phyloP scores from a whole-genome alignment of 2,329 filamentous ascomycete species.

The Aureobasidium sp. region DNA sequence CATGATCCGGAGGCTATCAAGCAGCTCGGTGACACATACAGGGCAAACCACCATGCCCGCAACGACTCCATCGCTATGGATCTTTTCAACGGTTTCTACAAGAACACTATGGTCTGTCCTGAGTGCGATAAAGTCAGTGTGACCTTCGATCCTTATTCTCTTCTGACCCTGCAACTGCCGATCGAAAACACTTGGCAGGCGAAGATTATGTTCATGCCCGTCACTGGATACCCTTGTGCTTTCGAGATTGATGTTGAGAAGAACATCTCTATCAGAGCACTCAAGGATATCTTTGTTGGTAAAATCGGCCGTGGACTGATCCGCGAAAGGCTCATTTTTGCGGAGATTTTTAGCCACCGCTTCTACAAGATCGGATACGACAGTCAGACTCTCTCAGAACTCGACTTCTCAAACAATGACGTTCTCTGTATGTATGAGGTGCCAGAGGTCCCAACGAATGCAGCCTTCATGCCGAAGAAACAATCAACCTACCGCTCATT shows the following conservation, averaged over 20 bases:
- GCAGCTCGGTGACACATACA: conserved; percentile 79
- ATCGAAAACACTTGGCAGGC: conserved; percentile 76
- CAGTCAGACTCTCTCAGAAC: conserved; percentile 59
- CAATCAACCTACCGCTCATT: conserved; percentile 15
- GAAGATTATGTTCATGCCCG: conserved; percentile 67
- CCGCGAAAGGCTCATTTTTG: conserved; percentile 62
- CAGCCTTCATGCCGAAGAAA: conserved; percentile 26
- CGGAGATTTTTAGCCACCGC: conserved; percentile 73
- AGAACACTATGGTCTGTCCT: conserved; percentile 91
- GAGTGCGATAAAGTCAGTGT: conserved; percentile 92
- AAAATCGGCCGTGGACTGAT: conserved; percentile 47
- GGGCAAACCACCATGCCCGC: conserved; percentile 83
- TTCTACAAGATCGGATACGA: conserved; percentile 87
- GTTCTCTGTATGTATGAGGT: conserved; percentile 70
- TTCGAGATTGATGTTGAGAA: conserved; percentile 77
- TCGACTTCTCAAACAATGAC: conserved; percentile 55
- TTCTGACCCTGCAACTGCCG: conserved; percentile 82
- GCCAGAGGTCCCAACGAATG: conserved; percentile 72
- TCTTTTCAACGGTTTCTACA: conserved; percentile 95
- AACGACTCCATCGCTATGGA: conserved; percentile 96
- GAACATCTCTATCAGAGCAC: conserved; percentile 58
- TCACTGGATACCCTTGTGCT: conserved; percentile 62
- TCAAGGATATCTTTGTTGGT: conserved; percentile 52
- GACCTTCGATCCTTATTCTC: conserved; percentile 96
- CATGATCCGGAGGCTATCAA: conserved; percentile 72